Evolutionary conservation across 2,329 filamentous ascomycete genomes (phyloP), one percentile per base, ranked within the genome.

Genomic region (Aspergillus persii): DNA sequence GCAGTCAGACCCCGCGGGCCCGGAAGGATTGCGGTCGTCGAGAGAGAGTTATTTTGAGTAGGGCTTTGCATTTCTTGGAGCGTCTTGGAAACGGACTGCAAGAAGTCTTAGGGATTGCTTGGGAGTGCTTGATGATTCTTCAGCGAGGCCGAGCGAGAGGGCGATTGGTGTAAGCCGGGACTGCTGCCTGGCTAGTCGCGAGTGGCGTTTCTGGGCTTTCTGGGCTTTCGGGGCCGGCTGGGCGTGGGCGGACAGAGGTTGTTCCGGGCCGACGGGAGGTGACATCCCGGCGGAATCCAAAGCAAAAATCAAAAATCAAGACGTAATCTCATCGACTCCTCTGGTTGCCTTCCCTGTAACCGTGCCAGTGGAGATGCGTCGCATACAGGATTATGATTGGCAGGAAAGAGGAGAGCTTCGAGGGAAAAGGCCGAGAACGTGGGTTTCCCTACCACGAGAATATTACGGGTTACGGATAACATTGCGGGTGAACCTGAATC

Each of bases 401-500:
- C 44, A 41, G n/a, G 44, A 27, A 23, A 47, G 18, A 47, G 26
- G 44, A 47, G 18, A 27, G 23, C 26, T 23, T 23, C 9, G 44
- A 47, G 44, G 44, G 26, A 46, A 46, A 47, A 47, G 44, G 18
- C 44, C 44, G 44, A 47, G 44, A 47, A 47, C 44, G 8, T 47
- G 44, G 44, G 53, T 23, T 41, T 26, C 50, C 53, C 49, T 31
- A 39, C 50, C 39, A 57, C 56, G 60, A 61, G 50, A 64, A 64
- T 61, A 44, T 59, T 62, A 59, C 60, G 54, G 54, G 46, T 54
- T 46, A 18, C 18, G 18, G 18, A 23, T 2, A 23, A 23, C 2
- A 23, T 23, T 23, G 2, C 18, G 18, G 18, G 2, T 23, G 18
- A 23, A 23, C 2, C 18, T 23, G 18, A 23, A 23, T 23, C 18